Conservation (phyloP, 148 eudicot genomes). For the Rhododendron mucronatum region DNA sequence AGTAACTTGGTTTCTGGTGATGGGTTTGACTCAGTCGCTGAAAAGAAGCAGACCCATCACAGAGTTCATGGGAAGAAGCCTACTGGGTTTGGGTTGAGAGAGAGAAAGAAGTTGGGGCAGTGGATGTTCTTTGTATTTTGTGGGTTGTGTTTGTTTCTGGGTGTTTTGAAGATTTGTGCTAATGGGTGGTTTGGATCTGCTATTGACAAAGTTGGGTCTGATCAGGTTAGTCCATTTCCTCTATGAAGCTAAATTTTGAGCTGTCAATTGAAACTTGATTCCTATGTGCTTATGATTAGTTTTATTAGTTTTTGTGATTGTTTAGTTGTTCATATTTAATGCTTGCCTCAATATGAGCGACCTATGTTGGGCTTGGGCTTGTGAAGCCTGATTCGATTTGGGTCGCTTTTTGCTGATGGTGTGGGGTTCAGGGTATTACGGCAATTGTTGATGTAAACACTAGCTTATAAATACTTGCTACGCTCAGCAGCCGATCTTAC, state of each 20-base stretch:
- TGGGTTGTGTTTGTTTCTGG: conserved; percentile 69
- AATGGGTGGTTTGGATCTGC: conserved; percentile 63
- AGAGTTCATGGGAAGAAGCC: conserved; percentile 37
- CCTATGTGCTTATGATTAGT: neutral
- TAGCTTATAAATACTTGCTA: too few species aligned
- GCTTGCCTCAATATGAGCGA: neutral
- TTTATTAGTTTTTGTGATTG: neutral
- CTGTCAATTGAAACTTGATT: neutral
- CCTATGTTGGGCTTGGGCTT: neutral
- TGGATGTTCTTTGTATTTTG: conserved; percentile 78
- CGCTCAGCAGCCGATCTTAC: neutral
- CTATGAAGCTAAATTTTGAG: neutral
- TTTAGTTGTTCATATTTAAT: neutral
- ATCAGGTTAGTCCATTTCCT: conserved; percentile 34
- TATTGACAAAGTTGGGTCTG: conserved; percentile 29
- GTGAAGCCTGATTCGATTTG: neutral
- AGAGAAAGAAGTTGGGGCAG: conserved; percentile 56
- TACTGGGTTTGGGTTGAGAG: conserved; percentile 41
- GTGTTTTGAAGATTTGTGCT: conserved; percentile 60
- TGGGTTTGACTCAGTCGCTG: conserved; percentile 36
- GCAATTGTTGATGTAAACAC: too few species aligned
- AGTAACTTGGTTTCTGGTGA: conserved; percentile 24
- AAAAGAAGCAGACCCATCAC: conserved; percentile 47
- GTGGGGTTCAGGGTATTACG: too few species aligned
- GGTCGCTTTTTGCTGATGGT: neutral